Evolutionary conservation across 1,139 yeast species (phyloP), one percentile per base, ranked within the genome.

Genomic region (Pichiaceae sp.): DNA sequence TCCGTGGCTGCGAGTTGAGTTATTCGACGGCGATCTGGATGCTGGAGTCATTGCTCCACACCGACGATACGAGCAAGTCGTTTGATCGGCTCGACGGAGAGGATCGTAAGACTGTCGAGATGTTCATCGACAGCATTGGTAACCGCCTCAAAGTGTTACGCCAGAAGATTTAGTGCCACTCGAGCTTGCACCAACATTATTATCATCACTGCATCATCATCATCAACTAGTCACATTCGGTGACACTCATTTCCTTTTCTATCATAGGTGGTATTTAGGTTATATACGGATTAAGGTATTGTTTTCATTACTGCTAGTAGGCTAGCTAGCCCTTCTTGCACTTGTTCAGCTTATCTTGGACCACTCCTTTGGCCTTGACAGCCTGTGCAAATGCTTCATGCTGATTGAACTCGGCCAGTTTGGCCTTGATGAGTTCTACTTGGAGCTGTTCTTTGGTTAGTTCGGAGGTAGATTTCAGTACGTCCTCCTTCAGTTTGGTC

Each of bases 1-100:
- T 84, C 39, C 69, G 71, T 34, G 86, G 83, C 7, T 89, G 96
- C 60, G 95, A 87, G 58, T 61, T 83, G 44, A 83, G 91, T 3
- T 91, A 91, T 56, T 85, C 94, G 7, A 84, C 96, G 0, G 82
- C 96, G 0, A 74, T 89, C 40, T 89, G 96, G 96, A 85, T 91
- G 96, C 63, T 91, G 50, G 94, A 86, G 54, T 86, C 95, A 1
- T 63, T 89, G 31, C 60, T 87, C 35, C 87, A 80, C 44, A 75
- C 69, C 37, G 78, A 73, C 20, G 58, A 60, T 17, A 31, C 29
- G 7, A 29, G 30, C 24, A 39, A 21, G 12, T 39, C 39, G 17
- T 17, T 37, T 9, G 52, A 45, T 16, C 39, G 37, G 32, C 63
- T 87, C 42, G 93, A 83, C 51, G 68, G 63, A 8, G 86, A 81